These are phyloP conservation scores for Pseudogymnoascus sp. DNA, from an alignment of 2,329 filamentous ascomycete genomes.

Conservation along the genomic window DNA sequence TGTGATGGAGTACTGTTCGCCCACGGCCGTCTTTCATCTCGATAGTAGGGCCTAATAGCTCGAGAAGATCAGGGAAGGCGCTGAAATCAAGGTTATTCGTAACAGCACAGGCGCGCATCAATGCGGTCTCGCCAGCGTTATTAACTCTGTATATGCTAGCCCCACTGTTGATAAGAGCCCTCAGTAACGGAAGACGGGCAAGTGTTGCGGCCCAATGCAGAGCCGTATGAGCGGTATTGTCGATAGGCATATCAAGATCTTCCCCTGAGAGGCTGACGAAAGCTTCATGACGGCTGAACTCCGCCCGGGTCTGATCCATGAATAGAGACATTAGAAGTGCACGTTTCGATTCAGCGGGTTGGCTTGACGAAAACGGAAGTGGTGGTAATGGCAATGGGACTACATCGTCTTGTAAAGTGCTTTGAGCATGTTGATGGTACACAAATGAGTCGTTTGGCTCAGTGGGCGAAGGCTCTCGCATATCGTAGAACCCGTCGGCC, in stretches of 20 bases:
- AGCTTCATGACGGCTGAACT: constrained; percentile 67
- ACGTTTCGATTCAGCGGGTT: constrained; percentile 71
- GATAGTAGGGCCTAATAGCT: constrained; percentile 81
- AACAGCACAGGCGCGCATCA: constrained; percentile 87
- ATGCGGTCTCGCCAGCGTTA: constrained; percentile 77
- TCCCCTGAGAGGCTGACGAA: constrained; percentile 66
- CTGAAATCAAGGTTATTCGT: constrained; percentile 90
- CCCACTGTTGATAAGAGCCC: constrained; percentile 72
- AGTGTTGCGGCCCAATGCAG: constrained; percentile 95
- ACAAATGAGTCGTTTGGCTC: constrained; percentile 74
- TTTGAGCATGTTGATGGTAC: constrained; percentile 44
- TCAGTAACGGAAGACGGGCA: constrained; percentile 73
- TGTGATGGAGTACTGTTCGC: constrained; percentile 89
- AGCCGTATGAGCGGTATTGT: constrained; percentile 80
- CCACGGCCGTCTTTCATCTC: constrained; percentile 85
- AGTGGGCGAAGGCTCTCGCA: constrained; percentile 61
- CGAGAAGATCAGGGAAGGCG: constrained; percentile 83
- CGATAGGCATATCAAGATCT: constrained; percentile 88
- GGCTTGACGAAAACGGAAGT: constrained; percentile 49
- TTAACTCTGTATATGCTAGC: constrained; percentile 86
- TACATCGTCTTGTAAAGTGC: constrained; percentile 40
- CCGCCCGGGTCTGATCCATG: constrained; percentile 61
- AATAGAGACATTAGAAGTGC: constrained; percentile 76
- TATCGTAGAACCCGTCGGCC: constrained; percentile 39
- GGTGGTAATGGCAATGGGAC: constrained; percentile 56